Evolutionary conservation across 2,329 filamentous ascomycete species (phyloP), one percentile per base, ranked within the genome.

Genomic region (Myriosclerotinia curreyana): DNA sequence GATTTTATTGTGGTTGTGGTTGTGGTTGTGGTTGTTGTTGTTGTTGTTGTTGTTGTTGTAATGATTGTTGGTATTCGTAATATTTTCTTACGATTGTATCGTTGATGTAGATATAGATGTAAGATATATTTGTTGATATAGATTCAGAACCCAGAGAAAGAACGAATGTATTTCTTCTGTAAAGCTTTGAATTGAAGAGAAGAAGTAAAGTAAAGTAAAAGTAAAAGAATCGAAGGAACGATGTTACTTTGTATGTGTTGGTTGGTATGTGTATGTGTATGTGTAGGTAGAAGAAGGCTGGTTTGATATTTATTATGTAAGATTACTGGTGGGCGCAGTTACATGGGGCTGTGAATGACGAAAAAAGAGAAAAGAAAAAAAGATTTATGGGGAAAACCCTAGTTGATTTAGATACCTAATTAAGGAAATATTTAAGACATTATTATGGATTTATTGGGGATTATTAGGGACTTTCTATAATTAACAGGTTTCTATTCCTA

Each of bases 21-120:
- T n/a, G n/a, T n/a, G n/a, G n/a, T n/a, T n/a, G n/a, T n/a, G n/a
- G 71, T 54, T 38, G 48, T 2, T 80, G 71, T 54, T 38, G 48
- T 3, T 40, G 28, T 34, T 80, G 71, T 54, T 38, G 48, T 2
- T 80, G 71, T 54, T 38, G 48, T 3, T 40, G 28, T 34, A 54
- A 54, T 15, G 60, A 64, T 61, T 42, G 40, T 53, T 62, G 31
- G 44, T 54, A 46, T 64, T 53, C 49, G 65, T 58, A n/a, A n/a
- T 36, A 22, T 17, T 34, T 5, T 46, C 38, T 44, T n/a, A 3
- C 8, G 20, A 67, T 28, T 64, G 65, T 49, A 69, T 66, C 66
- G 66, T 66, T 49, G 68, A 66, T 42, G 65, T 66, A 28, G 64
- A 44, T 44, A 15, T 42, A 15, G 40, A 15, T 42, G 6, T 17